phyloP scores from a whole-genome alignment of 805 yeast species.

The Candida nemodendra region DNA sequence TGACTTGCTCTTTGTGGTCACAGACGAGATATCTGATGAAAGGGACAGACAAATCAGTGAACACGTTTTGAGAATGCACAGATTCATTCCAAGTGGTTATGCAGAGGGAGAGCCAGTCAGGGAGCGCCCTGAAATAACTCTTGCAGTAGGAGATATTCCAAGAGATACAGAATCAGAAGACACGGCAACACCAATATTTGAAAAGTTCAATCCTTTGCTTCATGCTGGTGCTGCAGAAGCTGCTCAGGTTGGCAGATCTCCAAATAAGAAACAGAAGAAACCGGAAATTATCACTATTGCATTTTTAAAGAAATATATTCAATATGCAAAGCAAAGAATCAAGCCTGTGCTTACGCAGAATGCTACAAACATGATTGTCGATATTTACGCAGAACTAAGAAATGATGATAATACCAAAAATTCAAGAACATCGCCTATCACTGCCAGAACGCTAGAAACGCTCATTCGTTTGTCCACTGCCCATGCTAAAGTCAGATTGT shows the following conservation, averaged over 20 bases:
- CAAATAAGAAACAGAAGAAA: conserved; percentile 31
- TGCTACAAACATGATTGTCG: conserved; percentile 80
- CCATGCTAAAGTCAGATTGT: conserved; percentile 92
- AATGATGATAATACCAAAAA: conserved; percentile 64
- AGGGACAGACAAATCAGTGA: conserved; percentile 87
- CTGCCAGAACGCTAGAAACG: conserved; percentile 98
- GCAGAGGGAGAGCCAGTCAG: conserved; percentile 92
- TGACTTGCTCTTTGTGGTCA: conserved; percentile 90
- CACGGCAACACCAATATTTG: conserved; percentile 67
- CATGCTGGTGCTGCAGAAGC: conserved; percentile 73
- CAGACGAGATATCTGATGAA: conserved; percentile 86
- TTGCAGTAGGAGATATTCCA: conserved; percentile 77
- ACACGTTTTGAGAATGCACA: conserved; percentile 91
- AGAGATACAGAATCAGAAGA: conserved; percentile 43
- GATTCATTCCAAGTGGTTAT: conserved; percentile 83
- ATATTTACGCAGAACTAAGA: conserved; percentile 76
- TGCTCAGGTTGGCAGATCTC: conserved; percentile 21
- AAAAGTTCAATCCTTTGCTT: conserved; percentile 75
- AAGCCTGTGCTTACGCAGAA: conserved; percentile 74
- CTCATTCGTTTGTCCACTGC: conserved; percentile 93
- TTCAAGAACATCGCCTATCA: conserved; percentile 85
- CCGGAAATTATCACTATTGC: conserved; percentile 67
- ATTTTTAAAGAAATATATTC: conserved; percentile 87
- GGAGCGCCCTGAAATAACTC: conserved; percentile 65
- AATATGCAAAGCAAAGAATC: conserved; percentile 87